phyloP scores from a whole-genome alignment of 73 alveolate genomes.

The Blepharisma stoltei region DNA sequence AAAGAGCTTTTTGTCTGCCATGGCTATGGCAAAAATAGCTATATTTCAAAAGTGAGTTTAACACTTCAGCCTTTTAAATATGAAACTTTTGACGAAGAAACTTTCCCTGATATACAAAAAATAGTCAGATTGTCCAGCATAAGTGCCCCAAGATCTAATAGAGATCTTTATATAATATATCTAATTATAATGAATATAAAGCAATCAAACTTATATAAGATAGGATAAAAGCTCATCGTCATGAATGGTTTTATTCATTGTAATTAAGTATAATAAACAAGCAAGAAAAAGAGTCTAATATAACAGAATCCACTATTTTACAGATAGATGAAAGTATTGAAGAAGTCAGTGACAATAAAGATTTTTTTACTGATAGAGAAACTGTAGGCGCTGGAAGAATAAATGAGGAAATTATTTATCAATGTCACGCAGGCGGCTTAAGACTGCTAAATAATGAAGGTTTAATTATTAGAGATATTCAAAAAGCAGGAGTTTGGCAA shows the following conservation, averaged over 20 bases:
- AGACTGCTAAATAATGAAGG: constrained; percentile 2
- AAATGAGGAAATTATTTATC: not conserved
- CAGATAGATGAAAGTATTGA: constrained; percentile 2
- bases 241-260: no score
- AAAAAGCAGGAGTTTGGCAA: constrained; percentile 10
- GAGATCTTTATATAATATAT: constrained; percentile 12
- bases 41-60: not conserved
- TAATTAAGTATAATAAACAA: no score
- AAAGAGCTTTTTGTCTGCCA: not conserved
- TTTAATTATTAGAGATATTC: not conserved
- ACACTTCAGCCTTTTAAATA: not conserved
- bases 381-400: constrained; percentile 13
- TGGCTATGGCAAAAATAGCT: constrained; percentile 12
- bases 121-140: not conserved
- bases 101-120: not conserved
- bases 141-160: not conserved
- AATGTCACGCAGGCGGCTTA: constrained; percentile 3
- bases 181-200: no score
- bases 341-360: not conserved
- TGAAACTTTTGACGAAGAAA: constrained; percentile 8
- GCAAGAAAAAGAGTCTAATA: not conserved
- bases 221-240: no score
- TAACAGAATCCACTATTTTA: not conserved
- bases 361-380: not conserved
- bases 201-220: no score